Percentiles rank a stretch among this genome's conserved stretches.
phyloP scores from a whole-genome alignment of 2,329 filamentous ascomycete species.

The Reticulascus tulasneorum region DNA sequence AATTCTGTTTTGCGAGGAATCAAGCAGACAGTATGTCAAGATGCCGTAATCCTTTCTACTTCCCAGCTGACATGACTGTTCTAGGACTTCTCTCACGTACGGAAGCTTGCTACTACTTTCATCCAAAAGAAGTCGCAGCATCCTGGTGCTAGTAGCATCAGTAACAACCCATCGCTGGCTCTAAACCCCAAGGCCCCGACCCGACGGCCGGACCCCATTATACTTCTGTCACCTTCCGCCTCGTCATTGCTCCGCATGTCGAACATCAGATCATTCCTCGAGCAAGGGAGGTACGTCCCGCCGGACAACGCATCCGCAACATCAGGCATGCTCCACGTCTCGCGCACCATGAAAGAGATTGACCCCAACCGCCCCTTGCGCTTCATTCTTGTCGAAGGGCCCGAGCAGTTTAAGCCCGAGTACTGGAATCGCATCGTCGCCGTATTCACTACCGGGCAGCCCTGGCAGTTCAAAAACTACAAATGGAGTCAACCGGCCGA shows the following conservation, averaged over 20 bases:
- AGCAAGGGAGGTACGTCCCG: constrained; percentile 75
- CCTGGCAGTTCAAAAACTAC: constrained; percentile 98
- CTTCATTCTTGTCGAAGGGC: constrained; percentile 92
- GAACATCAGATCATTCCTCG: constrained; percentile 92
- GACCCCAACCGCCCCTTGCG: constrained; percentile 71
- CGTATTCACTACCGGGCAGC: constrained; percentile 95
- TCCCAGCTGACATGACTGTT: not conserved
- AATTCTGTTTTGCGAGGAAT: constrained; percentile 84
- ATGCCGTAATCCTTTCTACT: not conserved
- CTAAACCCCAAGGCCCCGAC: constrained; percentile 50
- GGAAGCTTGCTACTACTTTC: constrained; percentile 78
- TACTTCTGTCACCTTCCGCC: constrained; percentile 91
- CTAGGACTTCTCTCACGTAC: constrained; percentile 90
- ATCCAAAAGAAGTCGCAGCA: constrained; percentile 60
- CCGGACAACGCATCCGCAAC: constrained; percentile 65
- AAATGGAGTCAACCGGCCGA: constrained; percentile 89
- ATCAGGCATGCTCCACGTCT: constrained; percentile 80
- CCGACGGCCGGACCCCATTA: constrained; percentile 74
- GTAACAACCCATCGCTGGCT: constrained; percentile 42
- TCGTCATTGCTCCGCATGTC: constrained; percentile 92
- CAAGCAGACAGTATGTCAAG: constrained; percentile 71
- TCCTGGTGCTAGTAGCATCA: constrained; percentile 32
- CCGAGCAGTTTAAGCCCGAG: constrained; percentile 93
- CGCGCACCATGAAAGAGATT: constrained; percentile 68
- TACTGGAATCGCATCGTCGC: constrained; percentile 96